phyloP scores from a whole-genome alignment of 2,329 filamentous ascomycete species.

The Lasiodiplodia citricola region DNA sequence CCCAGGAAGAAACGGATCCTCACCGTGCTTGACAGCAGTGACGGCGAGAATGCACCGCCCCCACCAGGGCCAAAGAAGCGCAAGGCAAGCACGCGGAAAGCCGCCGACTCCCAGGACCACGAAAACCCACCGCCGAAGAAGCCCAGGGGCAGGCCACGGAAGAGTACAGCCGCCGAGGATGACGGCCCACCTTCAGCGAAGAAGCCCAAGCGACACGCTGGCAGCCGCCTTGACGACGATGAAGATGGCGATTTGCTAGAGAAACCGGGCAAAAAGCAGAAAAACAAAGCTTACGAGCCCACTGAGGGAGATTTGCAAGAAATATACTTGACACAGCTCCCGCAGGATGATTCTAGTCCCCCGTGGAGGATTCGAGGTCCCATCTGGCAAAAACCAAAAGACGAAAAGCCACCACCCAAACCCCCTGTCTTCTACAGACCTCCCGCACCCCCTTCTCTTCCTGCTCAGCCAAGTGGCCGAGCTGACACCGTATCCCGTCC shows the following conservation, averaged over 20 bases:
- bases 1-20: constrained; percentile 21
- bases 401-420: constrained; percentile 30
- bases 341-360: constrained; percentile 36
- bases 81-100: constrained; percentile 12
- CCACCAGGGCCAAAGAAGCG: not conserved
- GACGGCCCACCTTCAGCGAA: not conserved
- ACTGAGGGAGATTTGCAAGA: constrained; percentile 47
- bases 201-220: constrained; percentile 13
- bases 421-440: constrained; percentile 29
- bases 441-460: constrained; percentile 9
- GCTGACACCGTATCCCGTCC: not conserved
- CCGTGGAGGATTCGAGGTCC: constrained; percentile 52
- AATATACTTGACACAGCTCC: constrained; percentile 51
- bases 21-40: constrained; percentile 23
- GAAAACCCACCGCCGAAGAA: constrained; percentile 13
- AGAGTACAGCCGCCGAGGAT: not conserved
- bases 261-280: constrained; percentile 40
- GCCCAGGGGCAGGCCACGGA: constrained; percentile 23
- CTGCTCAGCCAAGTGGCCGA: not conserved
- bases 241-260: not conserved
- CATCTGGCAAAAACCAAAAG: constrained; percentile 52
- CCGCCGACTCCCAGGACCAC: not conserved
- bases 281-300: constrained; percentile 52
- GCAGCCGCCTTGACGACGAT: constrained; percentile 12
- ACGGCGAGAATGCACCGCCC: constrained; percentile 7